A percentile compares a stretch with the other conserved stretches of the same genome.
These are phyloP conservation scores for Lactarius pseudohatsudake DNA, from an alignment of 768 basidiomycete genomes.

Conservation along the genomic window DNA sequence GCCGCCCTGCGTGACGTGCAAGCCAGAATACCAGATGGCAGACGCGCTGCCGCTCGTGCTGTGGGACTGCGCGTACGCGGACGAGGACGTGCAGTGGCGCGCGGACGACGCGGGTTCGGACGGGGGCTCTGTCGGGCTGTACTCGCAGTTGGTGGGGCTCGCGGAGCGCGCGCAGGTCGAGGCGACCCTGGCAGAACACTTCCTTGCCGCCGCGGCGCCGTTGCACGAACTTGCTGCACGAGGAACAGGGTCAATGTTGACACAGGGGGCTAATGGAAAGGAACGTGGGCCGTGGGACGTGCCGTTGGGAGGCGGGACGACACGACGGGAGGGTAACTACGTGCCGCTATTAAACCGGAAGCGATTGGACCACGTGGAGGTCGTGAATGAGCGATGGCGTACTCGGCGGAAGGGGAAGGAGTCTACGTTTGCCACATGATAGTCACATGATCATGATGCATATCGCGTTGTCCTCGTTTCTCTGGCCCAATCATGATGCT, in stretches of 20 bases:
- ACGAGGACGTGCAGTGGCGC: conserved; percentile 70
- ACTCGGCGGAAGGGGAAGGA: conserved; percentile 50
- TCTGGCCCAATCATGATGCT: too few relatives aligned
- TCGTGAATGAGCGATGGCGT: conserved; percentile 78
- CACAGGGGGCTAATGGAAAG: conserved; percentile 38
- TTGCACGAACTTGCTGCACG: conserved; percentile 43
- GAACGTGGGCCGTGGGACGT: conserved; percentile 43
- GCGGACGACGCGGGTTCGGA: conserved; percentile 47
- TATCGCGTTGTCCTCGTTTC: too few relatives aligned
- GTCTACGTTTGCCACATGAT: not conserved
- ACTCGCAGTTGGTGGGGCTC: conserved; percentile 16
- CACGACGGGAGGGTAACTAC: conserved; percentile 61
- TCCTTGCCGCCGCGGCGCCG: conserved; percentile 52
- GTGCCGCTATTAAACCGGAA: conserved; percentile 64
- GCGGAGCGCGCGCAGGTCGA: conserved; percentile 63
- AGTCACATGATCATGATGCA: not conserved
- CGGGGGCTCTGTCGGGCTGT: conserved; percentile 30
- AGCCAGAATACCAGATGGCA: conserved; percentile 94
- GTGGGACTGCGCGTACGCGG: conserved; percentile 82
- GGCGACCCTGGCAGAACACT: conserved; percentile 63
- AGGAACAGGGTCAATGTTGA: conserved; percentile 40
- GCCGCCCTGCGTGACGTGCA: conserved; percentile 57
- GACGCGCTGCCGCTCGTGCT: conserved; percentile 88
- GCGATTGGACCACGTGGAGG: conserved; percentile 67
- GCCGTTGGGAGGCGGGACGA: conserved; percentile 73